These are phyloP conservation scores for Sporothrix pallida DNA, from an alignment of 2,329 filamentous ascomycete species.

Conservation along the genomic window DNA sequence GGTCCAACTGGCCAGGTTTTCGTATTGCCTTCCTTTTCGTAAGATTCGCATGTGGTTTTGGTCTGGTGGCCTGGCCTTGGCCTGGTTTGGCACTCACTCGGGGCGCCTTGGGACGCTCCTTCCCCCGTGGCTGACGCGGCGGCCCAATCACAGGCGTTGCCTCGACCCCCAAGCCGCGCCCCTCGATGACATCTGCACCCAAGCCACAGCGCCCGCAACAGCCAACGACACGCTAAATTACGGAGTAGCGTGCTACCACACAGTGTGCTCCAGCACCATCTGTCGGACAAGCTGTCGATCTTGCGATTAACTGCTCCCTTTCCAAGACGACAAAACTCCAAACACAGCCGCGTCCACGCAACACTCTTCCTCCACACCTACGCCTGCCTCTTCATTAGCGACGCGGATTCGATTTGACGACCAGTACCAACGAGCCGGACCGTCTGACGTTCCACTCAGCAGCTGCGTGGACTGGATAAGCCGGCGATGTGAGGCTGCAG, in stretches of 20 bases:
- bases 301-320: slow-evolving; percentile 2
- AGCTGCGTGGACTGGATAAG: slow-evolving; percentile 9
- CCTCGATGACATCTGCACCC: slow-evolving; percentile 22
- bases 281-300: slow-evolving; percentile 25
- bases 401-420: neutral
- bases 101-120: neutral
- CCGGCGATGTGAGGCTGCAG: slow-evolving; percentile 31
- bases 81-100: neutral
- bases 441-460: neutral
- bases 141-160: slow-evolving; percentile 16
- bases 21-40: slow-evolving; percentile 2
- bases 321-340: neutral
- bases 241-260: neutral
- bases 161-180: neutral
- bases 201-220: slow-evolving; percentile 30
- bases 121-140: slow-evolving; percentile 13
- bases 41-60: slow-evolving; percentile 26
- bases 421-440: neutral
- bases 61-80: neutral
- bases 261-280: neutral
- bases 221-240: neutral
- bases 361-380: neutral
- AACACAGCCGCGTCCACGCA: neutral
- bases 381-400: neutral
- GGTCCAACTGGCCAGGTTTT: slow-evolving; percentile 31